phyloP scores from a whole-genome alignment of 257 asterid genomes.

The Plantago ovata region DNA sequence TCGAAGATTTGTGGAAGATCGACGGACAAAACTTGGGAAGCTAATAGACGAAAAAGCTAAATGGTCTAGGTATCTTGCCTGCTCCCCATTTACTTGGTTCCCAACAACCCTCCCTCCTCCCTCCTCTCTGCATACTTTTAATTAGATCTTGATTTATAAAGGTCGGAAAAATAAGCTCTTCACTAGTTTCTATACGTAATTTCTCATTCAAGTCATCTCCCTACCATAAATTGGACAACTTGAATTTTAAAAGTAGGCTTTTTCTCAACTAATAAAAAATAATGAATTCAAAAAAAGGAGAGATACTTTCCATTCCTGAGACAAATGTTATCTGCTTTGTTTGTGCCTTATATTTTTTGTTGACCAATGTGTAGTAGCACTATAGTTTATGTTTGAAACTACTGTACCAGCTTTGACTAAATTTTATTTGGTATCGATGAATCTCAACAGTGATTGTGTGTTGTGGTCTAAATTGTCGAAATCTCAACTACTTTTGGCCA shows the following conservation, averaged over 20 bases:
- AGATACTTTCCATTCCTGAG: neutral
- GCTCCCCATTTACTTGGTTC: slow-evolving; percentile 6
- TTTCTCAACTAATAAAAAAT: too few relatives aligned
- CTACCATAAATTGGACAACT: too few relatives aligned
- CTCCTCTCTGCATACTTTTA: too few relatives aligned
- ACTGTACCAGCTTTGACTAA: neutral
- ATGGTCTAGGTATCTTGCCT: slow-evolving; percentile 76
- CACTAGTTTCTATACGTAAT: too few relatives aligned
- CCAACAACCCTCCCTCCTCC: neutral
- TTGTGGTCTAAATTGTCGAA: neutral
- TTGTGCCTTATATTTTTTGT: neutral
- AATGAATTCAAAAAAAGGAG: too few relatives aligned
- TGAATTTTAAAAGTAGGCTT: too few relatives aligned
- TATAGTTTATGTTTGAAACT: slow-evolving; percentile 2
- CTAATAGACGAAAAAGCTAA: slow-evolving; percentile 78
- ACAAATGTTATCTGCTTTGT: neutral
- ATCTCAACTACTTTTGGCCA: neutral
- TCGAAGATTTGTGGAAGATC: slow-evolving; percentile 83
- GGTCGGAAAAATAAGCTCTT: too few relatives aligned
- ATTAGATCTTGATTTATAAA: too few relatives aligned
- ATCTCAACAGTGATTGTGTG: neutral
- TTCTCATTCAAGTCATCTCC: too few relatives aligned
- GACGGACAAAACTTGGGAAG: slow-evolving; percentile 67
- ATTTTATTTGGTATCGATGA: neutral
- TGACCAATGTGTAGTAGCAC: slow-evolving; percentile 6